phyloP scores from a whole-genome alignment of 768 basidiomycete species.

The Rhizopogon sp. region DNA sequence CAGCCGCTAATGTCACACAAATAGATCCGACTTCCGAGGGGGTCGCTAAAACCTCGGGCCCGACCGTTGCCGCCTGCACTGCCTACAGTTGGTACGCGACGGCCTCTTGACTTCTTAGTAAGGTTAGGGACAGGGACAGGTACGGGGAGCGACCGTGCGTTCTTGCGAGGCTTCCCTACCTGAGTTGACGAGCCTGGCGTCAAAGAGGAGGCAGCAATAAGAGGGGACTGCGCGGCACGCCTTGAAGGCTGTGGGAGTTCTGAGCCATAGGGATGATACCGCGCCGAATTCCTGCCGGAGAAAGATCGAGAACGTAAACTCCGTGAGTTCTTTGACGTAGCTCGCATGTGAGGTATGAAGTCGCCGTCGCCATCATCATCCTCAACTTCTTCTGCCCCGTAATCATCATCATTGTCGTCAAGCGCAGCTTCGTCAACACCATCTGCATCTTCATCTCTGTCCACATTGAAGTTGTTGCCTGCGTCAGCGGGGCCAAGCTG shows the following conservation, averaged over 20 bases:
- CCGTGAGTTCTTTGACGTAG: slow-evolving; percentile 34
- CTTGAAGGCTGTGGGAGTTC: slow-evolving; percentile 25
- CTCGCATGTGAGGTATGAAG: slow-evolving; percentile 24
- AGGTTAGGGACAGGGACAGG: slow-evolving; percentile 66
- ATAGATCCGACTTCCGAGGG: slow-evolving; percentile 48
- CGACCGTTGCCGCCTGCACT: slow-evolving; percentile 21
- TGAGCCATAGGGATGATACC: slow-evolving; percentile 28
- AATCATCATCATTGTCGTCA: slow-evolving; percentile 23
- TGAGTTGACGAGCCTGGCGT: slow-evolving; percentile 21
- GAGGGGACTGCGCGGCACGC: slow-evolving; percentile 26
- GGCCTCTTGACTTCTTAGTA: slow-evolving; percentile 66
- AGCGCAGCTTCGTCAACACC: slow-evolving; percentile 16
- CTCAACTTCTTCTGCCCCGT: slow-evolving; percentile 15
- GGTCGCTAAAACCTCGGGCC: slow-evolving; percentile 26
- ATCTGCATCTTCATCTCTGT: slow-evolving; percentile 23
- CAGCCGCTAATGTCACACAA: slow-evolving; percentile 78
- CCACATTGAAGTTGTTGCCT: slow-evolving; percentile 1
- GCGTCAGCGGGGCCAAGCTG: slow-evolving; percentile 16
- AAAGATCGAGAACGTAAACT: slow-evolving; percentile 31
- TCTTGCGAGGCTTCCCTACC: slow-evolving; percentile 26
- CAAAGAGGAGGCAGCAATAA: slow-evolving; percentile 23
- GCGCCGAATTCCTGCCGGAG: slow-evolving; percentile 26
- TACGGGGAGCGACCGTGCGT: slow-evolving; percentile 39
- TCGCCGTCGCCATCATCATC: slow-evolving; percentile 29
- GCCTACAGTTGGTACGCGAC: slow-evolving; percentile 54